Base-by-base conservation (phyloP, 208 protist genomes). In the Sergeia podlipaevii region DNA sequence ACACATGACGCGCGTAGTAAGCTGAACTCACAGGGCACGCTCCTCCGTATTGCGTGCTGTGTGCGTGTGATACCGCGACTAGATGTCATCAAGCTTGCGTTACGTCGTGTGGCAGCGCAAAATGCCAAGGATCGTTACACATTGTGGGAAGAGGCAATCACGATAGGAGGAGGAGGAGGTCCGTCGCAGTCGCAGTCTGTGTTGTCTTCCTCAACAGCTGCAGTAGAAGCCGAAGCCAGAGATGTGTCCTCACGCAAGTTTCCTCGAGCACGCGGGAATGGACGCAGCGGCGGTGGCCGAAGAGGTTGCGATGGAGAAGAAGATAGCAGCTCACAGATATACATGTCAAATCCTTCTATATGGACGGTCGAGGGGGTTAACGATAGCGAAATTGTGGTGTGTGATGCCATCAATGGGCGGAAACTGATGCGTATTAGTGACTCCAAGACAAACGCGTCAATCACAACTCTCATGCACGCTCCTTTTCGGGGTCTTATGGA, bases 401-500 rank as follows among this genome's bases (percentile, higher is more conserved):
- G 64, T 28, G 78, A 83, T 52, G 65, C 65, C 24, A 23, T 76
- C 42, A 81, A 58, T 5, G 88, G 85, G 15, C 52, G 46, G 21
- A 61, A 54, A 2, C 37, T 89, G 13, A 66, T 91, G 59, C 65
- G 63, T n/a, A 85, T 95, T 24, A 42, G 44, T 7, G 73, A 82
- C 29, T 69, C 76, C 24, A 95, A 92, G 60, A 49, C 64, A 29
- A 65, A 65, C 46, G 82, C 91, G 13, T 53, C 75, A n/a, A 70
- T 84, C 11, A 80, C 71, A 1, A 68, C 80, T 3, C 43, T 95
- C 11, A 34, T 78, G 38, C 88, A 95, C 62, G 88, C 88, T 3
- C 88, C 88, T 20, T 89, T 91, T 61, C 71, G 75, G 29, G 80
- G 79, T 17, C 79, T 91, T 48, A 83, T 95, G 49, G 65, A 89